These are phyloP conservation scores for Ciborinia camelliae DNA, from an alignment of 2,329 filamentous ascomycete genomes.

Conservation along the genomic window DNA sequence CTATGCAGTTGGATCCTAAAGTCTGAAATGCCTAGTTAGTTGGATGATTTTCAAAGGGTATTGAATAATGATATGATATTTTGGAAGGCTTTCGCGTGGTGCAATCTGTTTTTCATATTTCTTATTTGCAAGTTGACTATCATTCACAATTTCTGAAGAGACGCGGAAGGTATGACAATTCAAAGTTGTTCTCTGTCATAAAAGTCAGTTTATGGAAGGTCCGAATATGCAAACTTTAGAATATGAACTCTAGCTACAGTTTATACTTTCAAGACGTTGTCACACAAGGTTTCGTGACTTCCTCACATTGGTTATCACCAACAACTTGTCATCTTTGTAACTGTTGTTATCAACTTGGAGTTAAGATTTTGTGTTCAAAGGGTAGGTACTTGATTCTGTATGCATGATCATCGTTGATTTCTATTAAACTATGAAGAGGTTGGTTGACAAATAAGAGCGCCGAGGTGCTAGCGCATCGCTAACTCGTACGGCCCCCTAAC, in stretches of 20 bases:
- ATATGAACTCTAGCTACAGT: not conserved
- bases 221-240: not conserved
- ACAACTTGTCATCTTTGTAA: too few species aligned
- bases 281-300: not conserved
- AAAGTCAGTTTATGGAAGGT: not conserved
- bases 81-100: not conserved
- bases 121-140: not conserved
- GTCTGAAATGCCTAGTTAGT: not conserved
- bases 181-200: not conserved
- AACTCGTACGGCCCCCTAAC: too few species aligned
- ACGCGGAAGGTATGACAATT: not conserved
- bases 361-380: too few species aligned
- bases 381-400: too few species aligned
- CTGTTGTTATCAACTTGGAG: too few species aligned
- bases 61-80: not conserved
- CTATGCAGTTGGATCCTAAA: slow-evolving; percentile 12
- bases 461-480: too few species aligned
- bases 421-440: too few species aligned
- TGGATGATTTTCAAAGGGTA: not conserved
- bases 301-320: not conserved
- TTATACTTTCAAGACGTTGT: not conserved
- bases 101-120: not conserved
- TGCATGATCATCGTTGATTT: too few species aligned
- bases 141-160: not conserved
- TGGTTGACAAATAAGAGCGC: too few species aligned